Evolutionary conservation across 2,329 filamentous ascomycete species (phyloP).

Genomic region (Fusarium torulosum): DNA sequence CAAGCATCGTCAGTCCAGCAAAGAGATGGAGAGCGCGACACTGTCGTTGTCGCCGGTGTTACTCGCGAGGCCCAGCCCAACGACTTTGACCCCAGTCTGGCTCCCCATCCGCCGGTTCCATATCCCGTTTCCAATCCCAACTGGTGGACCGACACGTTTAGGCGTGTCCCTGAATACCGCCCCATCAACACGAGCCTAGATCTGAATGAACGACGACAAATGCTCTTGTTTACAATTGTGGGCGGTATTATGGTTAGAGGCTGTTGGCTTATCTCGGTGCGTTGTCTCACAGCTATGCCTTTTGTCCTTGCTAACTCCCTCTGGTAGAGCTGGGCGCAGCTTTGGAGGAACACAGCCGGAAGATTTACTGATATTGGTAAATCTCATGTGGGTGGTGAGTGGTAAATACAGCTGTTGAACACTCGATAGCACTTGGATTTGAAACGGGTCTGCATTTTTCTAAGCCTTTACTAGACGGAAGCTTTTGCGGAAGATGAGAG

Average conservation of each 20-base stretch:
- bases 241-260: slow-evolving; percentile 9
- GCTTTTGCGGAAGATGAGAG: no score
- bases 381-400: slow-evolving; percentile 1
- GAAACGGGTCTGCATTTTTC: no score
- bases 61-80: slow-evolving; percentile 9
- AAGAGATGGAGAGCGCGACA: not conserved
- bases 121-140: slow-evolving; percentile 16
- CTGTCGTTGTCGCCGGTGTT: not conserved
- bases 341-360: not conserved
- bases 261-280: slow-evolving; percentile 4
- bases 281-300: not conserved
- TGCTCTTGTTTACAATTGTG: not conserved
- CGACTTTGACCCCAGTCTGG: slow-evolving; percentile 3
- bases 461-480: no score
- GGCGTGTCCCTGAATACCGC: not conserved
- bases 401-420: not conserved
- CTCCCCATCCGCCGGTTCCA: not conserved
- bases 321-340: not conserved
- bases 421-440: no score
- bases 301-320: not conserved
- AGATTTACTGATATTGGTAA: not conserved
- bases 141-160: not conserved
- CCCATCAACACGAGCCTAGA: slow-evolving; percentile 1
- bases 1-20: not conserved
- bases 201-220: not conserved